Evolutionary conservation across 2,329 filamentous ascomycete genomes (phyloP).

Genomic region (Zasmidium citrigriseum): DNA sequence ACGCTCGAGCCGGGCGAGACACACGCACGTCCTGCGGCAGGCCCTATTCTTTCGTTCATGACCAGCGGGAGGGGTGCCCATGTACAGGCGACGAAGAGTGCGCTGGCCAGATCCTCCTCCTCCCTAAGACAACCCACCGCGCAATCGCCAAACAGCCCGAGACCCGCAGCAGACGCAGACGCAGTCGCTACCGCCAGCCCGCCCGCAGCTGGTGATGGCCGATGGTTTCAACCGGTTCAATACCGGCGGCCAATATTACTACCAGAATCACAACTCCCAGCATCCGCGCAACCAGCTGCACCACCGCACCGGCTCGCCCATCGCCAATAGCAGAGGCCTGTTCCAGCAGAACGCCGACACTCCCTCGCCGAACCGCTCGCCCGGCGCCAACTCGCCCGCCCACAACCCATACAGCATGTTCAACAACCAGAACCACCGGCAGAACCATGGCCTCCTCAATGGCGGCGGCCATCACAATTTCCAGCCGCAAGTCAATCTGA

Average conservation of each 20-base stretch:
- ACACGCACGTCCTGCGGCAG: not conserved
- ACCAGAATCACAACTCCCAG: conserved; percentile 50
- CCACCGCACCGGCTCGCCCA: conserved; percentile 50
- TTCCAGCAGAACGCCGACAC: conserved; percentile 50
- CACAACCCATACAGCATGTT: conserved; percentile 77
- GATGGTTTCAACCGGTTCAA: conserved; percentile 66
- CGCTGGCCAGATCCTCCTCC: conserved; percentile 47
- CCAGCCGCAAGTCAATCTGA: conserved; percentile 59
- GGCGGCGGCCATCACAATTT: conserved; percentile 63
- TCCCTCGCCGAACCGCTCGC: conserved; percentile 60
- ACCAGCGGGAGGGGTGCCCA: conserved; percentile 40
- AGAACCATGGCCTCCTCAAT: conserved; percentile 75
- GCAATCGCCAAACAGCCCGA: conserved; percentile 24
- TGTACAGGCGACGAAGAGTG: conserved; percentile 52
- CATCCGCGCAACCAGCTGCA: conserved; percentile 46
- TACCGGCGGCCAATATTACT: conserved; percentile 62
- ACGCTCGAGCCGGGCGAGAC: not conserved
- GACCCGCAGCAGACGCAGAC: conserved; percentile 11
- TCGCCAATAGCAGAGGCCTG: conserved; percentile 43
- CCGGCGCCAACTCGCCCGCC: conserved; percentile 53
- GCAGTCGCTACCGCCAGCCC: conserved; percentile 6
- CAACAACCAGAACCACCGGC: conserved; percentile 65
- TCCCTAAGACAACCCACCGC: conserved; percentile 37
- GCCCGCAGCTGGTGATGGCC: conserved; percentile 60
- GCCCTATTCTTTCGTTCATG: conserved; percentile 34